Percentiles rank a stretch among this genome's conserved stretches.
phyloP scores from a whole-genome alignment of 1,284 basidiomycete genomes.

The Ceratobasidium sp. region DNA sequence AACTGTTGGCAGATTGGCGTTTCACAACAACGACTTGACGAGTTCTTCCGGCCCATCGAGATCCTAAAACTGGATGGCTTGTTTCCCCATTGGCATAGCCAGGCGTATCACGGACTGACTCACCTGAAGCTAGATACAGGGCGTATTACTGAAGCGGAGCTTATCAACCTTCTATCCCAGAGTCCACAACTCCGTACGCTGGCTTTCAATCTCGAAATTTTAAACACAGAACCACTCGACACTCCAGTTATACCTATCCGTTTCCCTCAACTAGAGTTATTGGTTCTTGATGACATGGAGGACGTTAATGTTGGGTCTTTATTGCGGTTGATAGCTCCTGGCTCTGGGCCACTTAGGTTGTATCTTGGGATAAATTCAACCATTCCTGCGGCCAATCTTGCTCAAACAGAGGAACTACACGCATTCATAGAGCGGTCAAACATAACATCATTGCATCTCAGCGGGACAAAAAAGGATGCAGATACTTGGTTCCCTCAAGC shows the following conservation, averaged over 20 bases:
- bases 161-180: background rate
- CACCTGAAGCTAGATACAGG: background rate
- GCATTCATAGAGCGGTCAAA: no score
- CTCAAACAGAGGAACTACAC: no score
- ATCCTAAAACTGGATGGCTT: background rate
- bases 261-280: background rate
- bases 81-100: background rate
- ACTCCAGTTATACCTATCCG: no score
- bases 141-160: background rate
- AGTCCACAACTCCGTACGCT: background rate
- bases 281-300: background rate
- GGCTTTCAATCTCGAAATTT: background rate
- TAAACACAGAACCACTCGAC: background rate
- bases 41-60: background rate
- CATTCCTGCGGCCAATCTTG: no score
- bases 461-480: no score
- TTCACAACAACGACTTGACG: background rate
- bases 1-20: background rate
- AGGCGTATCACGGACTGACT: constrained; percentile 4
- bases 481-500: background rate
- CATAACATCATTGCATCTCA: no score
- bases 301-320: background rate
- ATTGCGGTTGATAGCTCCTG: constrained; percentile 13
- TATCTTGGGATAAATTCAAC: no score
- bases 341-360: background rate